A percentile compares a stretch with the other conserved stretches of the same genome.
phyloP scores from a whole-genome alignment of 192 early-diverging fungal genomes.

The Mortierella antarctica region DNA sequence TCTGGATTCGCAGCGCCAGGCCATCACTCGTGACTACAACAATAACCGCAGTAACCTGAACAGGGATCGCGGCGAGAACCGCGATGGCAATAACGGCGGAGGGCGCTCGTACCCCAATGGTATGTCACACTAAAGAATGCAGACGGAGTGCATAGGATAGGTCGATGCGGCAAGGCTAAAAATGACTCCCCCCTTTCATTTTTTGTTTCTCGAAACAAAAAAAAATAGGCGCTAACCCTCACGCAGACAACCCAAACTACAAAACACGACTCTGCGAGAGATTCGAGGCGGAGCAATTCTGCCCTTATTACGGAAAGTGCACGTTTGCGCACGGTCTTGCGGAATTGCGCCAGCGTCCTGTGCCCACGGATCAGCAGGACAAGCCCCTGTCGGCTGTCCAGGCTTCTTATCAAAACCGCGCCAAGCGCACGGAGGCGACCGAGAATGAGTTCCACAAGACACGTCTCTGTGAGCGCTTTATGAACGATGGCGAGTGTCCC shows the following conservation, averaged over 20 bases:
- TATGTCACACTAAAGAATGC: conserved; percentile 1
- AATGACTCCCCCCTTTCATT: neutral
- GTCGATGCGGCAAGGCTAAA: no score
- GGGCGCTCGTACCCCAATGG: conserved; percentile 36
- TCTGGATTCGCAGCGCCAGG: conserved; percentile 59
- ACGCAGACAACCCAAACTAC: conserved; percentile 81
- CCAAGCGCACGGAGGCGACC: conserved; percentile 40
- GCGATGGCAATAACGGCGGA: conserved; percentile 26
- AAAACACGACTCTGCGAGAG: conserved; percentile 90
- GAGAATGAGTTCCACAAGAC: conserved; percentile 86
- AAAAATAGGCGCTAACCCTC: conserved; percentile 35
- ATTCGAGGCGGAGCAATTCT: conserved; percentile 79
- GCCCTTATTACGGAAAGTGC: conserved; percentile 77
- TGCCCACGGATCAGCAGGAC: conserved; percentile 36
- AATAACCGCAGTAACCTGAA: conserved; percentile 26
- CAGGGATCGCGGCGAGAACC: conserved; percentile 27
- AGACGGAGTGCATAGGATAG: neutral
- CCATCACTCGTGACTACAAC: conserved; percentile 49
- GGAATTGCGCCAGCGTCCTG: conserved; percentile 71
- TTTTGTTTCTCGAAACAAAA: neutral
- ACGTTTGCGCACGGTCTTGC: conserved; percentile 81
- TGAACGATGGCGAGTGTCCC: conserved; percentile 80
- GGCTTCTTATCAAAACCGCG: conserved; percentile 46
- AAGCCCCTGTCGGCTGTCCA: conserved; percentile 51
- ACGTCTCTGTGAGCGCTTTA: conserved; percentile 82